Evolutionary conservation across 345 rosid genomes (phyloP).

Genomic region (Hibiscus trionum): DNA sequence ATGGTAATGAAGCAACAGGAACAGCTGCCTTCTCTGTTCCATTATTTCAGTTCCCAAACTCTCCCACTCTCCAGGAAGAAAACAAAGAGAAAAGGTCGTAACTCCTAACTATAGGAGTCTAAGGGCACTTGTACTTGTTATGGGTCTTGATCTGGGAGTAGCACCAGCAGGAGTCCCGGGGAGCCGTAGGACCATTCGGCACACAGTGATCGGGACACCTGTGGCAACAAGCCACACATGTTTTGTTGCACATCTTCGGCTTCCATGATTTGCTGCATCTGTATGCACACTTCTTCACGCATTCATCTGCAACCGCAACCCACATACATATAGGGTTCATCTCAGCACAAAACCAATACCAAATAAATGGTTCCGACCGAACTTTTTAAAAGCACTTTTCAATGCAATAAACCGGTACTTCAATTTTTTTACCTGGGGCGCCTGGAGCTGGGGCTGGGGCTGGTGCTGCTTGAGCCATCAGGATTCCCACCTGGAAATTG

Average conservation of each 20-base stretch:
- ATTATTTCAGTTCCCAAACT: not conserved
- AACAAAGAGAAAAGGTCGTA: not conserved
- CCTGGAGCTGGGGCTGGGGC: not conserved
- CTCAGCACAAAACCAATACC: not conserved
- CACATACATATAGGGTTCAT: not conserved
- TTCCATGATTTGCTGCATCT: constrained; percentile 5
- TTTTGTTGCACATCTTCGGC: constrained; percentile 1
- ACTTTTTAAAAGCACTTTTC: no score
- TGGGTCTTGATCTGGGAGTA: constrained; percentile 4
- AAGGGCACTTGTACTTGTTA: constrained; percentile 5
- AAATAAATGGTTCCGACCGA: not conserved
- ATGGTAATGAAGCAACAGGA: not conserved
- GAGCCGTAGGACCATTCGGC: not conserved
- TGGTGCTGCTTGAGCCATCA: not conserved
- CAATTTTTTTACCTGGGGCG: not conserved
- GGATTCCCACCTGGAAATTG: constrained; percentile 1
- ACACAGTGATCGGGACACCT: constrained; percentile 8
- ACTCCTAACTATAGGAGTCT: not conserved
- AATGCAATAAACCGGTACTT: no score
- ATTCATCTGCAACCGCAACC: not conserved
- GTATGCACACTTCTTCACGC: not conserved
- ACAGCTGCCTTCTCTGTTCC: not conserved
- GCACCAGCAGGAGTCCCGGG: constrained; percentile 2
- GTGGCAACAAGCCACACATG: constrained; percentile 5
- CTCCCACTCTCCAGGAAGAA: not conserved